Evolutionary conservation across 257 asterid species (phyloP), one percentile per base, ranked within the genome.

Genomic region (Solanum dulcamara): DNA sequence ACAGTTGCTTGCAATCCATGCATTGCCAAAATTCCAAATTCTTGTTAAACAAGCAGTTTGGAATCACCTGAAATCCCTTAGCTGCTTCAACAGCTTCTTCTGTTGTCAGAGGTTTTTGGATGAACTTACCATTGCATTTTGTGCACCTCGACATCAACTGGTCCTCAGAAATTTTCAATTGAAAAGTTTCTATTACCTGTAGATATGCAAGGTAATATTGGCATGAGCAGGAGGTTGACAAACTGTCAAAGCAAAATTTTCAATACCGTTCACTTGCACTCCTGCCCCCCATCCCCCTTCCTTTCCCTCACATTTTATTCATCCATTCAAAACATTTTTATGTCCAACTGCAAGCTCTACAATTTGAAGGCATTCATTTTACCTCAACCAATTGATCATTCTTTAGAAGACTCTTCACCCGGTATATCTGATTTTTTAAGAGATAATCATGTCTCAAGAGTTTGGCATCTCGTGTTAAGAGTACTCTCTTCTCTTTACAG

Each of bases 31-130:
- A 95, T 90, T 94, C 95, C 48, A 95, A 75, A 85, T 95, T 94
- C 88, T 89, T 93, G 86, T 96, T 87, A 84, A 96, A 95, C 90
- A 95, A 89, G 87, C 99, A 96, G 68, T 92, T 93, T 51, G 99
- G 99, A 87, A 95, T 95, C 86, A 93, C 97, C 92, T 96, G 98
- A 88, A 95, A 96, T 87, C 98, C 98, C 89, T 96, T 94, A 15
- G 97, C 94, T 37, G 98, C 98, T 90, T 92, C 97, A 68, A 94
- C 90, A 32, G 98, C 99, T 91, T 96, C 99, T 89, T 94, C 95
- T 74, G 97, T 94, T 80, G 98, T 72, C 83, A 96, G 89, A 60
- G 99, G 97, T 91, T 94, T 96, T 88, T 94, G 98, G 85, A 96
- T 95, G 91, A 96, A 96, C 85, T 85, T 90, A 84, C 98, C 98